phyloP scores from a whole-genome alignment of 345 rosid genomes.

The Pistacia atlantica region DNA sequence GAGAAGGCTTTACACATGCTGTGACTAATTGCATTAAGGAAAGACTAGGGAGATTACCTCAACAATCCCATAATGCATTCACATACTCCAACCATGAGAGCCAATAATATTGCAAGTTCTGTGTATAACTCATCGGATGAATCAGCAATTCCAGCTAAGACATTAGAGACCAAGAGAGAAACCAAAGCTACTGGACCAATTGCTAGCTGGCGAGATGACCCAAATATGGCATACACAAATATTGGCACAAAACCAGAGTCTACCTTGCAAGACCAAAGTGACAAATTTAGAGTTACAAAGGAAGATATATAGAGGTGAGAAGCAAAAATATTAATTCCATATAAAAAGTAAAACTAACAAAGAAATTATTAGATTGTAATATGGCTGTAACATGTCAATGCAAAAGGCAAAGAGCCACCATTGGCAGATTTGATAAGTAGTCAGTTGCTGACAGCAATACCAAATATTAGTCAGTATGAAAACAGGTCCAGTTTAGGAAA shows the following conservation, averaged over 20 bases:
- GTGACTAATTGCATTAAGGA: slow-evolving; percentile 2
- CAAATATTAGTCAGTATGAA: background rate
- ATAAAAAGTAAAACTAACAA: background rate
- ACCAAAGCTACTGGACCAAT: slow-evolving; percentile 99
- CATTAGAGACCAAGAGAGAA: slow-evolving; percentile 95
- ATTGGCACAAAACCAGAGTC: slow-evolving; percentile 94
- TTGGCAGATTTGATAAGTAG: background rate
- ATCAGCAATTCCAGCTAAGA: slow-evolving; percentile 64
- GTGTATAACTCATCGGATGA: slow-evolving; percentile 73
- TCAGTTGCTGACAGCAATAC: background rate
- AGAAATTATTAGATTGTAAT: slow-evolving; percentile 2
- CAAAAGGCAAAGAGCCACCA: background rate
- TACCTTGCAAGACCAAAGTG: slow-evolving; percentile 41
- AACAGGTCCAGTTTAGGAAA: background rate
- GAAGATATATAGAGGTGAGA: background rate
- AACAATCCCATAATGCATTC: slow-evolving; percentile 95
- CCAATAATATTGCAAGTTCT: slow-evolving; percentile 89
- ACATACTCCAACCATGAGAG: slow-evolving; percentile 89
- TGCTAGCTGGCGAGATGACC: slow-evolving; percentile 98
- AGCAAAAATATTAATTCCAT: background rate
- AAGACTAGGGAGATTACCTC: slow-evolving; percentile 51
- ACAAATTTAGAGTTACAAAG: slow-evolving; percentile 10
- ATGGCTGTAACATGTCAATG: background rate
- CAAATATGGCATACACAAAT: slow-evolving; percentile 84
- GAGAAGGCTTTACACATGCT: background rate